Conservation (phyloP, 208 protist species). For the Wallacemonas sp. region DNA sequence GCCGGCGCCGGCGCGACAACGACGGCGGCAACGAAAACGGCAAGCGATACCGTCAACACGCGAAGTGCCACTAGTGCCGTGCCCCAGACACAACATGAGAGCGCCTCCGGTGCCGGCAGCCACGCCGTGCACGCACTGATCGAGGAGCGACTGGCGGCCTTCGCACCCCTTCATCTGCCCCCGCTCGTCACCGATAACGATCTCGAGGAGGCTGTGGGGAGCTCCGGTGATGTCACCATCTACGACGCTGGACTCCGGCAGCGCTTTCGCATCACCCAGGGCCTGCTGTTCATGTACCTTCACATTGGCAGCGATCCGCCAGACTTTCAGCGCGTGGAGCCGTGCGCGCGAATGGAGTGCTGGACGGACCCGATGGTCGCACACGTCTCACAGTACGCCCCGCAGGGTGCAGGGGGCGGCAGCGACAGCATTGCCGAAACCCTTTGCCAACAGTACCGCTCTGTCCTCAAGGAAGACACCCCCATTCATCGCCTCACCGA, state of each 20-base stretch:
- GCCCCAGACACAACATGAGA: not conserved
- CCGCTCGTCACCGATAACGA: conserved; percentile 50
- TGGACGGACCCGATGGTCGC: conserved; percentile 94
- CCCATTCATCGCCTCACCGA: conserved; percentile 90
- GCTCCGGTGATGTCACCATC: conserved; percentile 10
- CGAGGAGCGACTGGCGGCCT: conserved; percentile 59
- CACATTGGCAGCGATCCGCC: conserved; percentile 98
- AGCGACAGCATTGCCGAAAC: conserved; percentile 83
- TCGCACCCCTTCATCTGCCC: conserved; percentile 56
- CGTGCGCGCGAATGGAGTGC: conserved; percentile 96
- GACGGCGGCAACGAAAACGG: not conserved
- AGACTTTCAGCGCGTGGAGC: conserved; percentile 94
- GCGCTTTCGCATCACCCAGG: conserved; percentile 50
- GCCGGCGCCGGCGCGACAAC: not conserved
- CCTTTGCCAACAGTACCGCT: conserved; percentile 93
- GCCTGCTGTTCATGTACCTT: conserved; percentile 95
- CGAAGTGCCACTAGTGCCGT: not conserved
- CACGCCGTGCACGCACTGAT: conserved; percentile 38
- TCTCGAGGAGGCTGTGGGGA: conserved; percentile 23
- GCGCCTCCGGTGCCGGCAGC: not conserved
- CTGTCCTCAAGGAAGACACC: conserved; percentile 41
- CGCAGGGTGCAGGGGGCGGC: conserved; percentile 17
- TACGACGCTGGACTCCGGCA: conserved; percentile 18
- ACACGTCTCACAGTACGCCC: conserved; percentile 45
- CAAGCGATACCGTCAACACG: not conserved